phyloP scores from a whole-genome alignment of 2,329 filamentous ascomycete species.

The Metarhizium brunneum region DNA sequence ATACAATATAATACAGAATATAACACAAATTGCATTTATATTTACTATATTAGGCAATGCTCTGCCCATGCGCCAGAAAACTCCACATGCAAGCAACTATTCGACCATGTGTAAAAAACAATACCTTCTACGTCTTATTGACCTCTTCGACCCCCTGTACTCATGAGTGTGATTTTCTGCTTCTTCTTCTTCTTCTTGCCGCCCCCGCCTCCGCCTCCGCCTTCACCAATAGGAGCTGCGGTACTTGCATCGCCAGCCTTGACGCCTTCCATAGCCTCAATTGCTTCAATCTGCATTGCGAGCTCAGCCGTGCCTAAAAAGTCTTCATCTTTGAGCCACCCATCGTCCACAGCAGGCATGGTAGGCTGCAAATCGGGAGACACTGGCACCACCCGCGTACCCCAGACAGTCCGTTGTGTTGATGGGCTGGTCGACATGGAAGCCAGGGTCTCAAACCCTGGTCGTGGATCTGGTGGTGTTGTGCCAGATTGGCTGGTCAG shows the following conservation, averaged over 20 bases:
- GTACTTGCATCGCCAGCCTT: slow-evolving; percentile 8
- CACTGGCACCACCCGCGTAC: slow-evolving; percentile 60
- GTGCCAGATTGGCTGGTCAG: slow-evolving; percentile 40
- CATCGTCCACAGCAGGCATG: slow-evolving; percentile 50
- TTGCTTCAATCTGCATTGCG: slow-evolving; percentile 47
- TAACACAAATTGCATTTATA: no score
- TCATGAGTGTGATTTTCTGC: slow-evolving; percentile 66
- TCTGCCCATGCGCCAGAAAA: not conserved
- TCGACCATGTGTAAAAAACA: not conserved
- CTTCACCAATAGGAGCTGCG: slow-evolving; percentile 8
- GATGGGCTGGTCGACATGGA: slow-evolving; percentile 76
- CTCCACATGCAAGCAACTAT: not conserved
- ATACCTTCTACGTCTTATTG: slow-evolving; percentile 15
- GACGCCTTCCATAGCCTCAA: slow-evolving; percentile 29
- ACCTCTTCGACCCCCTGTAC: slow-evolving; percentile 48
- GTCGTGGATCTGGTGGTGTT: slow-evolving; percentile 46
- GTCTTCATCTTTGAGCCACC: slow-evolving; percentile 77
- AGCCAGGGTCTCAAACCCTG: slow-evolving; percentile 59
- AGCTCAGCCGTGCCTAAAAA: slow-evolving; percentile 56
- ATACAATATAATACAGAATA: no score
- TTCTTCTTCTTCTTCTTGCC: slow-evolving; percentile 58
- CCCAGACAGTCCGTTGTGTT: slow-evolving; percentile 77
- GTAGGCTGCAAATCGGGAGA: slow-evolving; percentile 44
- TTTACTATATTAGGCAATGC: no score
- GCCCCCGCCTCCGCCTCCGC: slow-evolving; percentile 23